Percentiles rank a stretch among this genome's conserved stretches.
phyloP scores from a whole-genome alignment of 2,329 filamentous ascomycete genomes.

The Fusarium protoensiforme region DNA sequence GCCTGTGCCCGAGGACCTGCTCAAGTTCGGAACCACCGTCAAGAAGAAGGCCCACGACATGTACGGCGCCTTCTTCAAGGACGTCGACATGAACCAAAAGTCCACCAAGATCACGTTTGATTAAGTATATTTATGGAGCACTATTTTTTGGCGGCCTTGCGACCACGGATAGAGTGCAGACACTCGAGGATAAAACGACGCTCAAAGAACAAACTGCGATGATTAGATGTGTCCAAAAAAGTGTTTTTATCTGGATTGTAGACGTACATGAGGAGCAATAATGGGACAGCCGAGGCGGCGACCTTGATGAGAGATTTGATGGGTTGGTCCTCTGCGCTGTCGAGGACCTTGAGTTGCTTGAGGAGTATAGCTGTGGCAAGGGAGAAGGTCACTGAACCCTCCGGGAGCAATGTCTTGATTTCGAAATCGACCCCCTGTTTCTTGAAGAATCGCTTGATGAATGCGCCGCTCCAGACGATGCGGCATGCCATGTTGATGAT shows the following conservation, averaged over 20 bases:
- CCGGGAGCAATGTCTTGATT: slow-evolving; percentile 43
- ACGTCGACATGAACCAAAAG: slow-evolving; percentile 84
- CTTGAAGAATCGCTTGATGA: slow-evolving; percentile 75
- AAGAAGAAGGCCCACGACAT: slow-evolving; percentile 98
- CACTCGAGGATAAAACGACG: slow-evolving; percentile 63
- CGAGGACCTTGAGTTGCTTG: slow-evolving; percentile 38
- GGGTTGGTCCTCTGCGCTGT: slow-evolving; percentile 41
- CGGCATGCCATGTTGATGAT: slow-evolving; percentile 89
- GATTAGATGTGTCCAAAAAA: slow-evolving; percentile 40
- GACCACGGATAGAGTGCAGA: slow-evolving; percentile 56
- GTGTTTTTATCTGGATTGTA: slow-evolving; percentile 24
- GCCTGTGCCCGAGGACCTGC: slow-evolving; percentile 85
- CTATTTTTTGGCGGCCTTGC: slow-evolving; percentile 46
- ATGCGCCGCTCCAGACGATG: slow-evolving; percentile 81
- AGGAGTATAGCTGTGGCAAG: slow-evolving; percentile 43
- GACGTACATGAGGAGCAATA: slow-evolving; percentile 71
- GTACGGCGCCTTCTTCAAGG: slow-evolving; percentile 96
- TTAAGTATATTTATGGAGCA: slow-evolving; percentile 44
- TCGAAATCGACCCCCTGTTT: slow-evolving; percentile 51
- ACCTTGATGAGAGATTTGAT: slow-evolving; percentile 57
- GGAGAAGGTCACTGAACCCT: slow-evolving; percentile 40
- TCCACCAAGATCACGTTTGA: slow-evolving; percentile 95
- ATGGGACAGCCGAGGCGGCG: slow-evolving; percentile 60
- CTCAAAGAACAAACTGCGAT: slow-evolving; percentile 63
- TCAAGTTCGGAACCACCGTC: slow-evolving; percentile 97